Percentiles rank a stretch among this genome's conserved stretches.
These are phyloP conservation scores for Hypholoma sublateritium DNA, from an alignment of 768 basidiomycete genomes.

Conservation along the genomic window DNA sequence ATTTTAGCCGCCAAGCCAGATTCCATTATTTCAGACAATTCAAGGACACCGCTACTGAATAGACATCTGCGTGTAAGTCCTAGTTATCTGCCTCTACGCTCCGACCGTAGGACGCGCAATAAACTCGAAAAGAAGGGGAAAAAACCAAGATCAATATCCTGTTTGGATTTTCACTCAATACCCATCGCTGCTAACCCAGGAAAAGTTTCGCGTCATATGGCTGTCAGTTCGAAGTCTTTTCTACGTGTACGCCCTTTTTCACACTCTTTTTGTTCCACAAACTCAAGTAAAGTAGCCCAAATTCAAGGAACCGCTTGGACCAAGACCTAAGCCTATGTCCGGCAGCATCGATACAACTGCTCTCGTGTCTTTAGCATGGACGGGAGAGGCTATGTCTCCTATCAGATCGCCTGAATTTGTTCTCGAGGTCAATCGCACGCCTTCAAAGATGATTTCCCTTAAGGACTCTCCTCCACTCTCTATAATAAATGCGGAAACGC, in stretches of 20 bases:
- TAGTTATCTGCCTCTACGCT: slow-evolving; percentile 12
- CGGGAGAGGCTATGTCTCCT: slow-evolving; percentile 20
- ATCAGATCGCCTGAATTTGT: slow-evolving; percentile 10
- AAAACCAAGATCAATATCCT: slow-evolving; percentile 4
- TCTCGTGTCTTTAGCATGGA: slow-evolving; percentile 32
- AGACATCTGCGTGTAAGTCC: slow-evolving; percentile 5
- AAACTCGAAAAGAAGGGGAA: slow-evolving; percentile 23
- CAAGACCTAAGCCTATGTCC: slow-evolving; percentile 21
- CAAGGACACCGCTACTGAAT: slow-evolving; percentile 16
- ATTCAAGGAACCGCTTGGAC: slow-evolving; percentile 8
- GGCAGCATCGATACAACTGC: slow-evolving; percentile 26
- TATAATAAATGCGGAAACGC: too few relatives aligned
- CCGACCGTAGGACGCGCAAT: slow-evolving; percentile 14
- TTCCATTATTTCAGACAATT: slow-evolving; percentile 20
- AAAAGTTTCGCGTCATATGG: background rate
- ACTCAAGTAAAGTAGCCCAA: slow-evolving; percentile 9
- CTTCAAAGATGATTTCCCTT: too few relatives aligned
- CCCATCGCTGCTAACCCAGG: background rate
- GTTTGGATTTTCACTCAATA: background rate
- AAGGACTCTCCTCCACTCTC: too few relatives aligned
- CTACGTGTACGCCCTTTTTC: background rate
- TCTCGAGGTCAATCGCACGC: too few relatives aligned
- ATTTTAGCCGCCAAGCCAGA: slow-evolving; percentile 15
- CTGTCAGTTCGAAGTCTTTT: background rate
- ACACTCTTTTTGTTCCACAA: background rate